phyloP scores from a whole-genome alignment of 2,329 filamentous ascomycete genomes.

The Nothophaeocryptopus gaeumannii region DNA sequence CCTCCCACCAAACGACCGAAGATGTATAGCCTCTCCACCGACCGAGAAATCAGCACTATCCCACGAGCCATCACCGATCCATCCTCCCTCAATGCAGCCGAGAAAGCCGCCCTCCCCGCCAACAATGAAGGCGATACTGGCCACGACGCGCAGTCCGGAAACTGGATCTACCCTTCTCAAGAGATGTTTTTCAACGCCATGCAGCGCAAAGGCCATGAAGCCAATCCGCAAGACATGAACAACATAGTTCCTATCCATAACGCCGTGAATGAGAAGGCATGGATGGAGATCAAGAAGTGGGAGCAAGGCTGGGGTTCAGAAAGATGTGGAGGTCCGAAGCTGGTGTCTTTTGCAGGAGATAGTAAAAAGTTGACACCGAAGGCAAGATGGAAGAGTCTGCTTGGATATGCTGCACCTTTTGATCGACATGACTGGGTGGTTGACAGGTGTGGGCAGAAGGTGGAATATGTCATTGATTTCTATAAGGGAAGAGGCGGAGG shows the following conservation, averaged over 20 bases:
- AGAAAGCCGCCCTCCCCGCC: slow-evolving; percentile 41
- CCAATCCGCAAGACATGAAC: slow-evolving; percentile 71
- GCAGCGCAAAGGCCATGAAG: slow-evolving; percentile 81
- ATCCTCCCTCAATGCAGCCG: slow-evolving; percentile 37
- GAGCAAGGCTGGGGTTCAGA: slow-evolving; percentile 64
- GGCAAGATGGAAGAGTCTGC: slow-evolving; percentile 71
- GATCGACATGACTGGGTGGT: slow-evolving; percentile 97
- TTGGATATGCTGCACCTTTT: slow-evolving; percentile 90
- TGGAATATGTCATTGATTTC: slow-evolving; percentile 98
- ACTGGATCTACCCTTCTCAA: slow-evolving; percentile 97
- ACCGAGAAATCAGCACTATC: slow-evolving; percentile 76
- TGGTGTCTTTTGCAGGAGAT: slow-evolving; percentile 78
- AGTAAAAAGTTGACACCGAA: slow-evolving; percentile 67
- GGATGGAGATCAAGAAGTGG: slow-evolving; percentile 88
- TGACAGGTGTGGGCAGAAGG: slow-evolving; percentile 76
- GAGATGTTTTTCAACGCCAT: slow-evolving; percentile 98
- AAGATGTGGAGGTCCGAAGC: slow-evolving; percentile 72
- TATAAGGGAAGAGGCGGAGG: slow-evolving; percentile 67
- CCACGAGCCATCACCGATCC: slow-evolving; percentile 44
- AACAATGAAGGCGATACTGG: slow-evolving; percentile 79
- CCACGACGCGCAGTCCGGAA: slow-evolving; percentile 66
- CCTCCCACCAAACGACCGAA: slow-evolving; percentile 33
- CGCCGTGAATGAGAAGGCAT: slow-evolving; percentile 94
- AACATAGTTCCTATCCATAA: slow-evolving; percentile 97
- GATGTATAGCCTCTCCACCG: slow-evolving; percentile 53